A percentile compares a stretch with the other conserved stretches of the same genome.
phyloP scores from a whole-genome alignment of 331 rosid species.

The Phaseolus coccineus region DNA sequence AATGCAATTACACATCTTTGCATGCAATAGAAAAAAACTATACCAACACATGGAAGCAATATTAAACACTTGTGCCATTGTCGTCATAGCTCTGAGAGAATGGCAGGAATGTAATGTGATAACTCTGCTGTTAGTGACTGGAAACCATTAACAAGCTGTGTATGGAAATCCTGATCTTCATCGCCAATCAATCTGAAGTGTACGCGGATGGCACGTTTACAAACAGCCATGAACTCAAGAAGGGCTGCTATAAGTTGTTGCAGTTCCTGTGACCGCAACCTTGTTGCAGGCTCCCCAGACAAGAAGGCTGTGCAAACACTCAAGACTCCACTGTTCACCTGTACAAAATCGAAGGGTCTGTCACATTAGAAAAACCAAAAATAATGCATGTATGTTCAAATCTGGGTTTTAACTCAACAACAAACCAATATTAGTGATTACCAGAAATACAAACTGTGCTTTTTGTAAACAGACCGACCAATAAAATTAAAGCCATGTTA shows the following conservation, averaged over 20 bases:
- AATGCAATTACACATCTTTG: slow-evolving; percentile 40
- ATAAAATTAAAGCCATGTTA: no score
- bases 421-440: background rate
- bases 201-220: slow-evolving; percentile 97
- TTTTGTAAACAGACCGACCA: background rate
- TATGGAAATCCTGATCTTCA: slow-evolving; percentile 98
- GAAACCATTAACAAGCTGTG: slow-evolving; percentile 95
- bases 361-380: slow-evolving; percentile 17
- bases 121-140: slow-evolving; percentile 96
- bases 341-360: slow-evolving; percentile 37
- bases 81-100: slow-evolving; percentile 86
- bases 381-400: background rate
- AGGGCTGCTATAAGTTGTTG: slow-evolving; percentile 99
- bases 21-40: slow-evolving; percentile 32
- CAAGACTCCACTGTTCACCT: slow-evolving; percentile 97
- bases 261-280: slow-evolving; percentile 94
- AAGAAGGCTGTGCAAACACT: slow-evolving; percentile 99
- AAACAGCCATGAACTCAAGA: slow-evolving; percentile 98
- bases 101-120: slow-evolving; percentile 97
- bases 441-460: background rate
- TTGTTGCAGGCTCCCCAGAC: slow-evolving; percentile 96
- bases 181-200: slow-evolving; percentile 95
- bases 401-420: background rate
- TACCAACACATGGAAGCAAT: slow-evolving; percentile 44
- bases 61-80: slow-evolving; percentile 28